Base-by-base conservation (phyloP, 768 basidiomycete species). In the Gloeostereum incarnatum region DNA sequence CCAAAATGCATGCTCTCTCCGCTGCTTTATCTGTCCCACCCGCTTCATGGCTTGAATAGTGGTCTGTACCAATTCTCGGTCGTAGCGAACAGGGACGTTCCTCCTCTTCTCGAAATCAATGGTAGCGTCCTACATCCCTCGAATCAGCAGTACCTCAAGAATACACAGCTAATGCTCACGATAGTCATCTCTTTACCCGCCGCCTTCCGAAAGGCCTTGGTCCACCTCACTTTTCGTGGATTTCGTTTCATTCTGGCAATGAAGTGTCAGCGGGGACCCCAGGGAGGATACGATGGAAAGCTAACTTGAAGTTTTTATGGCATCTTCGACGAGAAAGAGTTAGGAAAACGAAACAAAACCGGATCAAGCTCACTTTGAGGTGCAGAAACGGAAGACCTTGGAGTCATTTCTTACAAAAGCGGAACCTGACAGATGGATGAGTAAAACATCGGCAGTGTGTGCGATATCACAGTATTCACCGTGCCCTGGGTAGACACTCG, bases 111-210 rank as follows among this genome's bases (percentile, higher is more conserved):
- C 96, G 59, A 99, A 99, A 52, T 94, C 92, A 56, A 97, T 91
- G 3, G 94, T 98, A 2, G 92, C 87, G 64, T 99, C 96, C 94
- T 98, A 45, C 38, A 19, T 9, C 36, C 38, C 8, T 21, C 6
- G 31, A 19, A 20, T 19, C 18, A 38, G 16, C 11, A 29, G 6
- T 17, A 11, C 6, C 11, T 10, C 19, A 31, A 24, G 7, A 36
- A 7, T 10, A 14, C 13, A 39, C 8, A 27, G 36, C 25, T 9
- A n/a, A 38, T 10, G 62, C 85, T 57, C 54, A 93, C 93, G 53
- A 99, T 85, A 4, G 88, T 93, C 96, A 99, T 99, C 66, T 99
- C 96, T 66, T 98, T 99, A 37, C 96, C 96, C 36, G 93, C 88
- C 14, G 96, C 92, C 61, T 91, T 94, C 47, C 96, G 77, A 73